Evolutionary conservation across 2,329 filamentous ascomycete species (phyloP).

Genomic region (Paecilomyces dactylethromorphus): DNA sequence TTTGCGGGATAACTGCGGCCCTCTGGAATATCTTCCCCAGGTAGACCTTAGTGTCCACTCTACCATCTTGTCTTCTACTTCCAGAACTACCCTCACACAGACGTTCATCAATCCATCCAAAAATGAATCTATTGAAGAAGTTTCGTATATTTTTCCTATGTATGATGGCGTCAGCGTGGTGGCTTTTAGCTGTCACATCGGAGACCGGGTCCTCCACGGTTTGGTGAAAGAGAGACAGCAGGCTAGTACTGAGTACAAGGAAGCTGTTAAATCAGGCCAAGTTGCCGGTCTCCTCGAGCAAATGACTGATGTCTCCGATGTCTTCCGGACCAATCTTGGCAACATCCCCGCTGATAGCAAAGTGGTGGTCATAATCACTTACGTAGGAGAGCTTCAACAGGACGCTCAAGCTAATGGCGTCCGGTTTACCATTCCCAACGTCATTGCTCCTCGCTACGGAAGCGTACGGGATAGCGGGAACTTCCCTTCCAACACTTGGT

Average conservation of each 20-base stretch:
- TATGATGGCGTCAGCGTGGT: constrained; percentile 67
- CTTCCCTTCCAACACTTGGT: constrained; percentile 10
- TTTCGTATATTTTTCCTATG: constrained; percentile 63
- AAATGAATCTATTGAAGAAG: constrained; percentile 43
- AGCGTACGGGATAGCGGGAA: constrained; percentile 6
- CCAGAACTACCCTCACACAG: constrained; percentile 49
- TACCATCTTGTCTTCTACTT: constrained; percentile 53
- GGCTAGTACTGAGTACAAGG: constrained; percentile 54
- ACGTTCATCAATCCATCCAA: constrained; percentile 55
- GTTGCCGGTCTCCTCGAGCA: constrained; percentile 62
- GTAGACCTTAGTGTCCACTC: constrained; percentile 53
- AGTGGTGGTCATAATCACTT: constrained; percentile 57
- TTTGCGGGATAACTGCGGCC: background rate
- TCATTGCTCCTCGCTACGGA: constrained; percentile 62
- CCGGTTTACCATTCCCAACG: constrained; percentile 62
- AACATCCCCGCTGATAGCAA: constrained; percentile 56
- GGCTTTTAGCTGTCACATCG: constrained; percentile 59
- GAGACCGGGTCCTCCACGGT: constrained; percentile 49
- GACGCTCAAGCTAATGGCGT: constrained; percentile 62
- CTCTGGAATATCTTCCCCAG: constrained; percentile 50
- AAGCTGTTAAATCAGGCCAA: constrained; percentile 53
- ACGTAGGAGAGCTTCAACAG: constrained; percentile 65
- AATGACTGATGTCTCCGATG: constrained; percentile 52
- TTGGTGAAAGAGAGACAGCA: constrained; percentile 60
- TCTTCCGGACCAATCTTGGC: constrained; percentile 62